A percentile compares a stretch with the other conserved stretches of the same genome.
Conservation (phyloP, 805 yeast genomes). For the Yamadazyma ubonensis region DNA sequence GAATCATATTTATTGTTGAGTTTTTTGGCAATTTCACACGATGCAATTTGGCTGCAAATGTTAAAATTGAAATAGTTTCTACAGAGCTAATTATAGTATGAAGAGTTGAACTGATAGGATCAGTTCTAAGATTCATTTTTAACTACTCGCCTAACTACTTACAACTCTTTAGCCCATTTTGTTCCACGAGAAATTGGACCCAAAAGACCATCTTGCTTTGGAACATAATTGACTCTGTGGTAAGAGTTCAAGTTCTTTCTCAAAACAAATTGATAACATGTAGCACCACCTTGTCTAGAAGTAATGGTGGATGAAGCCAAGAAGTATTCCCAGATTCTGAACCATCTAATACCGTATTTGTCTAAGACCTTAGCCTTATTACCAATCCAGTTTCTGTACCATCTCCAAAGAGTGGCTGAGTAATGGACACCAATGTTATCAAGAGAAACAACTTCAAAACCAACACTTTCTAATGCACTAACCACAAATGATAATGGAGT, state of each 20-base stretch:
- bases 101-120: too few species aligned
- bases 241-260: slow-evolving; percentile 86
- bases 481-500: slow-evolving; percentile 87
- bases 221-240: slow-evolving; percentile 80
- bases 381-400: slow-evolving; percentile 93
- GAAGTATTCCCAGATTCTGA: slow-evolving; percentile 90
- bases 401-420: slow-evolving; percentile 86
- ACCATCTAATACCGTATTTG: slow-evolving; percentile 89
- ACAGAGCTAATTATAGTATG: too few species aligned
- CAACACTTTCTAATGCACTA: slow-evolving; percentile 73
- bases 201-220: slow-evolving; percentile 71
- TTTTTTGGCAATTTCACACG: too few species aligned
- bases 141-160: background rate
- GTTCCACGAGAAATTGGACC: slow-evolving; percentile 55
- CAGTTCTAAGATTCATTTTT: too few species aligned
- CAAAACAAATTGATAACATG: slow-evolving; percentile 86
- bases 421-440: slow-evolving; percentile 93
- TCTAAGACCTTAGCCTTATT: slow-evolving; percentile 72
- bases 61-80: too few species aligned
- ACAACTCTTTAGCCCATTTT: slow-evolving; percentile 52
- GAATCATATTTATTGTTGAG: too few species aligned
- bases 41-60: too few species aligned
- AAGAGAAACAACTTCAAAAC: slow-evolving; percentile 78
- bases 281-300: slow-evolving; percentile 90
- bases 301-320: slow-evolving; percentile 78